Percentiles rank a stretch among this genome's conserved stretches.
Conservation (phyloP, 2,329 filamentous ascomycete species). For the Alternaria atra region DNA sequence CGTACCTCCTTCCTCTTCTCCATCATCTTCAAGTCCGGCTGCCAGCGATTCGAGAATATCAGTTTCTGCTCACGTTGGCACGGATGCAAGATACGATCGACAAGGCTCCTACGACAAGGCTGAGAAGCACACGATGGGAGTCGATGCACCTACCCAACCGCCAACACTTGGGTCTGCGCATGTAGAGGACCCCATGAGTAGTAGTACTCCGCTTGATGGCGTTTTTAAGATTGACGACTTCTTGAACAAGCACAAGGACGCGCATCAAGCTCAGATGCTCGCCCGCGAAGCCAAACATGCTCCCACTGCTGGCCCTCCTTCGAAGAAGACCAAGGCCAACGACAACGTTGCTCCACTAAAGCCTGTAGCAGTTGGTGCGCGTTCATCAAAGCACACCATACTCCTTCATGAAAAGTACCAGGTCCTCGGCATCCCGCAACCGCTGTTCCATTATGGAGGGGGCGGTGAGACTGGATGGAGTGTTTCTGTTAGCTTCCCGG, state of each 20-base stretch:
- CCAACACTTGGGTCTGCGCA: neutral
- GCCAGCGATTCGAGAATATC: neutral
- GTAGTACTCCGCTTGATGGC: neutral
- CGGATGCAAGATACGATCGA: neutral
- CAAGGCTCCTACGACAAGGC: neutral
- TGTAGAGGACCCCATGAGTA: neutral
- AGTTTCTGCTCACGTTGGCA: neutral
- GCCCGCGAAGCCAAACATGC: slow-evolving; percentile 16
- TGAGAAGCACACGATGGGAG: slow-evolving; percentile 16
- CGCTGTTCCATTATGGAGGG: slow-evolving; percentile 29
- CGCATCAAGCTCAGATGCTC: slow-evolving; percentile 13
- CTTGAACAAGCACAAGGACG: slow-evolving; percentile 17
- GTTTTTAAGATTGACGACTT: slow-evolving; percentile 34
- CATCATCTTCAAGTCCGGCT: slow-evolving; percentile 13
- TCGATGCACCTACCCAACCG: slow-evolving; percentile 10
- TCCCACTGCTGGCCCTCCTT: neutral
- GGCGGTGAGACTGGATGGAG: slow-evolving; percentile 27
- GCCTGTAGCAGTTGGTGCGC: slow-evolving; percentile 34
- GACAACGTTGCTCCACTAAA: neutral
- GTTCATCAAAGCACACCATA: slow-evolving; percentile 30
- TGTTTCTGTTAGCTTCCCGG: slow-evolving; percentile 35
- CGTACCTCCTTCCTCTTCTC: slow-evolving; percentile 31
- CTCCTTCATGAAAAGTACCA: slow-evolving; percentile 40
- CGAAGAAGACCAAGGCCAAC: slow-evolving; percentile 17
- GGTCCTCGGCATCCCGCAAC: slow-evolving; percentile 31